Evolutionary conservation across 768 basidiomycete species (phyloP).

Genomic region (Sistotremastrum suecicum): DNA sequence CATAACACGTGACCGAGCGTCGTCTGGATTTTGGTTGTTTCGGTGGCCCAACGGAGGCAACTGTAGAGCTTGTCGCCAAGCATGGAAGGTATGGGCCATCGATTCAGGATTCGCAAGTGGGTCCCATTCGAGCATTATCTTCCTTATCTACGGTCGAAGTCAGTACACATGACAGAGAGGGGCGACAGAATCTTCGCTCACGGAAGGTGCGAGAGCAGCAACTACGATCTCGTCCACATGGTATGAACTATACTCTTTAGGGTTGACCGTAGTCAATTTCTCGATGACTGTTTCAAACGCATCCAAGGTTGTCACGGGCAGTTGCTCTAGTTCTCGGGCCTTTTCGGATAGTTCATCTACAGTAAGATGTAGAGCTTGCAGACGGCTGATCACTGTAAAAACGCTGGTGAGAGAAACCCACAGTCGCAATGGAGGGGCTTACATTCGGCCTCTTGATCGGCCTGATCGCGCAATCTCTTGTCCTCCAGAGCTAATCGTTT

Average conservation of each 20-base stretch:
- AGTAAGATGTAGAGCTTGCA: slow-evolving; percentile 65
- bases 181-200: slow-evolving; percentile 15
- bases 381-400: slow-evolving; percentile 54
- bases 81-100: slow-evolving; percentile 49
- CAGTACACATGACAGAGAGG: slow-evolving; percentile 1
- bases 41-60: slow-evolving; percentile 33
- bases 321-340: slow-evolving; percentile 46
- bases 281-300: slow-evolving; percentile 61
- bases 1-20: neutral
- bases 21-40: slow-evolving; percentile 21
- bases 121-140: slow-evolving; percentile 64
- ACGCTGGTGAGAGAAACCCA: neutral
- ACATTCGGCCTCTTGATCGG: slow-evolving; percentile 70
- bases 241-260: slow-evolving; percentile 63
- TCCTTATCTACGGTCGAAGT: slow-evolving; percentile 34
- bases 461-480: slow-evolving; percentile 46
- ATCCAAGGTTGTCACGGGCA: slow-evolving; percentile 61
- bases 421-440: slow-evolving; percentile 14
- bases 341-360: slow-evolving; percentile 55
- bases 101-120: slow-evolving; percentile 66
- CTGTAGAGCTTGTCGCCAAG: slow-evolving; percentile 57
- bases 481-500: slow-evolving; percentile 62
- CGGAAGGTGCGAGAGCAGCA: slow-evolving; percentile 74
- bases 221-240: slow-evolving; percentile 85
- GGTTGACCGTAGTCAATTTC: slow-evolving; percentile 54